phyloP scores from a whole-genome alignment of 2,329 filamentous ascomycete genomes.

The Alternaria sp. region DNA sequence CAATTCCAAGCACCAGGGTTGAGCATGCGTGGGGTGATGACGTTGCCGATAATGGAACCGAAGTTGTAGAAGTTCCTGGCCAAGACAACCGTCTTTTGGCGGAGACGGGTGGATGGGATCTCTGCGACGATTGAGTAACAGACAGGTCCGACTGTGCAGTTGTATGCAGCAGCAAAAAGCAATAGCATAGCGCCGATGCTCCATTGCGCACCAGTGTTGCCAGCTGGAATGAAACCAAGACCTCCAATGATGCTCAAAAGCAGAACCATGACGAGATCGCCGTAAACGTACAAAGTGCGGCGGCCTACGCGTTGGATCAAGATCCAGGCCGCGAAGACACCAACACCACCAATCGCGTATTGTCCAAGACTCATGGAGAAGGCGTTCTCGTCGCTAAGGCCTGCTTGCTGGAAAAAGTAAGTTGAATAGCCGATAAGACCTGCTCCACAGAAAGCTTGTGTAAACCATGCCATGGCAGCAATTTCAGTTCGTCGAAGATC shows the following conservation, averaged over 20 bases:
- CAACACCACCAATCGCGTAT: constrained; percentile 65
- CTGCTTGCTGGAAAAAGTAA: constrained; percentile 60
- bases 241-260: constrained; percentile 83
- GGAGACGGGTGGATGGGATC: constrained; percentile 80
- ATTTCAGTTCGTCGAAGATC: constrained; percentile 82
- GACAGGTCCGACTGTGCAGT: constrained; percentile 85
- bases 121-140: constrained; percentile 90
- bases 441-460: constrained; percentile 53
- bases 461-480: constrained; percentile 61
- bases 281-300: constrained; percentile 76
- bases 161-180: constrained; percentile 72
- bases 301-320: constrained; percentile 81
- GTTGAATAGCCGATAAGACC: constrained; percentile 51
- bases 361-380: constrained; percentile 62
- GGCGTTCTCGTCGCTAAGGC: constrained; percentile 52
- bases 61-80: constrained; percentile 80
- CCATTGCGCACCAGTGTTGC: constrained; percentile 57
- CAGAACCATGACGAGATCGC: constrained; percentile 63
- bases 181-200: constrained; percentile 46
- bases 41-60: constrained; percentile 77
- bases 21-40: constrained; percentile 48
- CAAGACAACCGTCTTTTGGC: constrained; percentile 90
- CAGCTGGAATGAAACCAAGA: constrained; percentile 65
- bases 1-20: constrained; percentile 60
- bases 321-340: constrained; percentile 79